phyloP scores from a whole-genome alignment of 2,329 filamentous ascomycete species.

The Epichloe gansuensis region DNA sequence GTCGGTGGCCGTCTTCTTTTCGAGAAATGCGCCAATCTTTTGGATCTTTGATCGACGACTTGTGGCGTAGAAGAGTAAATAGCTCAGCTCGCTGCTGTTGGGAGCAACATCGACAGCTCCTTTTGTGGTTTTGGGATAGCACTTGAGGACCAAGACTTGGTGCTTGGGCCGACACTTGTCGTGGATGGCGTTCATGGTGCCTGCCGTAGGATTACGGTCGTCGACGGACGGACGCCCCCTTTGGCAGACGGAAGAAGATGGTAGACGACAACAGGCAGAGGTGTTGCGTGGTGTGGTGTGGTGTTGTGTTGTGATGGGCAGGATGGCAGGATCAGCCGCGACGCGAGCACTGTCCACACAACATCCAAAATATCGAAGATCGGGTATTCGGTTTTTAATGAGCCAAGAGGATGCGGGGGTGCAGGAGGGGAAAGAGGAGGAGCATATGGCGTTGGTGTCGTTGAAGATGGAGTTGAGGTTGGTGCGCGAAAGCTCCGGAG shows the following conservation, averaged over 20 bases:
- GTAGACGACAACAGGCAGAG: background rate
- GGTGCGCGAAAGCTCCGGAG: background rate
- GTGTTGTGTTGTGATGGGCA: background rate
- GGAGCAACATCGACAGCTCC: conserved; percentile 86
- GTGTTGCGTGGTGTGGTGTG: background rate
- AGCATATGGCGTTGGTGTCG: background rate
- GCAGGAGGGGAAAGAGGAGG: background rate
- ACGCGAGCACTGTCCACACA: background rate
- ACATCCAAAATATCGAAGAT: background rate
- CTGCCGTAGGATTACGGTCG: conserved; percentile 6
- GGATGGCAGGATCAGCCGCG: background rate
- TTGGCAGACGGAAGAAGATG: background rate
- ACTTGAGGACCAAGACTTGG: conserved; percentile 90
- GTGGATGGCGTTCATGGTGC: conserved; percentile 49
- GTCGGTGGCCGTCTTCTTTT: conserved; percentile 86
- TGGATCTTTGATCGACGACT: conserved; percentile 90
- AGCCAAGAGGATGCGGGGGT: background rate
- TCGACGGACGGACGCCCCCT: background rate
- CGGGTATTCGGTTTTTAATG: no score
- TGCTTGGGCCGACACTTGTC: conserved; percentile 79
- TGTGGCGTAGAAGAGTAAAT: conserved; percentile 91
- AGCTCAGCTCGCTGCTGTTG: conserved; percentile 92
- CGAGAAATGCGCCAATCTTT: conserved; percentile 88
- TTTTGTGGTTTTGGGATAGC: conserved; percentile 87
- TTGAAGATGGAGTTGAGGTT: background rate